Base-by-base conservation (phyloP, 306 rosid species). In the Senna tora region DNA sequence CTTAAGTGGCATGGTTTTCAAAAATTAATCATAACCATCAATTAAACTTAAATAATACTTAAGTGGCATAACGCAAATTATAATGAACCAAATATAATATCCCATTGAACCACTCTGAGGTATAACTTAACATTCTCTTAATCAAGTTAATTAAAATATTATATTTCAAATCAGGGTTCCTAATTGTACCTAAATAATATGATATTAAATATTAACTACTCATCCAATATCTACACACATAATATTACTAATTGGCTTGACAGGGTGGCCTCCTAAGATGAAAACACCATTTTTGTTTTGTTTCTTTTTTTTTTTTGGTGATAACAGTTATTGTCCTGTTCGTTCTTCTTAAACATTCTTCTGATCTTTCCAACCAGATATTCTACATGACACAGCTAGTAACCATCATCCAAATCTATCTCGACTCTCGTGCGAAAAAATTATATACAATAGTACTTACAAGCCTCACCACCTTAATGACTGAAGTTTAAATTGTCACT, bases 21-120 rank as follows among this genome's bases (percentile, higher is more conserved):
- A 21, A 9, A 60, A 16, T 34, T 60, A 60, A 20, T 22, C 66
- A 73, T 15, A 60, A 50, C 42, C 69, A 72, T 55, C 55, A 19
- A 66, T 32, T 47, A 36, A 2, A 3, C 3, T 33, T 6, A 71
- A 7, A 60, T 51, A 41, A 28, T 13, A 53, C 25, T 22, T 66
- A 43, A 56, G 67, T 36, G 38, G 32, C 67, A n/a, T 61, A 38
- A 17, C 16, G n/a, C 15, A 60, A 60, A 60, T 33, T 10, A 59
- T 34, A 38, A 61, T 1, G 46, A 61, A 22, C 16, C 49, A 36
- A 61, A 17, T 38, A 51, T 63, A 19, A 25, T 9, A 17, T 39
- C 16, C 52, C 10, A 41, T 5, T 46, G 9, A 41, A 21, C 16
- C 49, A 5, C n/a, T 63, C 20, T 6, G 5, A 46, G 19, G 19